These are phyloP conservation scores for Aspergillus panamensis DNA, from an alignment of 495 filamentous ascomycete species.

Conservation along the genomic window DNA sequence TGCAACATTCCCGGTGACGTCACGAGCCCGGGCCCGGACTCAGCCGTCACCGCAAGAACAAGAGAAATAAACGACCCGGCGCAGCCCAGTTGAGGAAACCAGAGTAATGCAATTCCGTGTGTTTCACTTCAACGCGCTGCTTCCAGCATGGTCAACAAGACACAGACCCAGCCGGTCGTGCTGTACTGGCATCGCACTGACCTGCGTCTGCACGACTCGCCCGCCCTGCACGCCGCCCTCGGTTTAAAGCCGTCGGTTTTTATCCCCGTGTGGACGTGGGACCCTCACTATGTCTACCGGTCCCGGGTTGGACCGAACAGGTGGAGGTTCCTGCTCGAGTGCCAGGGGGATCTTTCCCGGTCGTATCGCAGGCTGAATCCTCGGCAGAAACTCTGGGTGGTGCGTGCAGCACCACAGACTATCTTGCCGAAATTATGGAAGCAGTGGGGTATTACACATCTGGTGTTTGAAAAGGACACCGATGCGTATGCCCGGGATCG, in stretches of 20 bases:
- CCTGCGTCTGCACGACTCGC: slow-evolving; percentile 67
- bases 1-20: no score
- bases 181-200: slow-evolving; percentile 77
- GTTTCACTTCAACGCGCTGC: no score
- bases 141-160: not conserved
- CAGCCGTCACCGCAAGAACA: no score
- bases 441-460: slow-evolving; percentile 62
- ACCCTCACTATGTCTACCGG: slow-evolving; percentile 69
- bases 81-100: no score
- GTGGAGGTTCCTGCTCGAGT: slow-evolving; percentile 68
- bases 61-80: no score
- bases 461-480: slow-evolving; percentile 72
- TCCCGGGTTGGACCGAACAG: slow-evolving; percentile 62
- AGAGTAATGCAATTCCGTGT: no score
- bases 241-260: slow-evolving; percentile 57
- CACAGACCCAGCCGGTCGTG: slow-evolving; percentile 42
- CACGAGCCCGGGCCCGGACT: no score
- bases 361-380: slow-evolving; percentile 59
- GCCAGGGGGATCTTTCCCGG: slow-evolving; percentile 58
- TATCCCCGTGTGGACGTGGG: slow-evolving; percentile 69
- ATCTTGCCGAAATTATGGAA: slow-evolving; percentile 64
- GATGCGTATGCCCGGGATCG: slow-evolving; percentile 62
- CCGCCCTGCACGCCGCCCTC: slow-evolving; percentile 61
- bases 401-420: slow-evolving; percentile 65
- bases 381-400: slow-evolving; percentile 62